Conservation (phyloP, 2,329 filamentous ascomycete genomes). For the Botrytis fragariae region DNA sequence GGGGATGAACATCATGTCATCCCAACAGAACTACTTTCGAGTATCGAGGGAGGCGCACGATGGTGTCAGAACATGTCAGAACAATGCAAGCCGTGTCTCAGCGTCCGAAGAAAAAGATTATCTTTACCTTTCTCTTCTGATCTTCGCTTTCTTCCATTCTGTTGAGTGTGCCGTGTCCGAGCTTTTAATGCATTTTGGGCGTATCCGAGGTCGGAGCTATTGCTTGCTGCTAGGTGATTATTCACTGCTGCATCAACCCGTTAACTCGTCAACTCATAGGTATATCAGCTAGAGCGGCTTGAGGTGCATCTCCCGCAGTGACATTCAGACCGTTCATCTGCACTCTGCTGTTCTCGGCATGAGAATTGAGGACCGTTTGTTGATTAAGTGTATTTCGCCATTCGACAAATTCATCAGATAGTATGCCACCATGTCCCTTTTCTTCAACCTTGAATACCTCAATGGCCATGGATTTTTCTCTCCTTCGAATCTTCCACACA, state of each 20-base stretch:
- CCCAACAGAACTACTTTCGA: conserved; percentile 7
- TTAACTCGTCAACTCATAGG: neutral
- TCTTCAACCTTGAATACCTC: conserved; percentile 74
- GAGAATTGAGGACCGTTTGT: neutral
- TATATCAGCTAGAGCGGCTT: neutral
- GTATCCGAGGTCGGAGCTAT: conserved; percentile 9
- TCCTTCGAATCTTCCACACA: conserved; percentile 76
- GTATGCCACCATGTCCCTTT: conserved; percentile 70
- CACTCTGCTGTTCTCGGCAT: neutral
- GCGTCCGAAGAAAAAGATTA: neutral
- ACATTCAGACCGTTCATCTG: neutral
- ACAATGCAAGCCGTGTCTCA: conserved; percentile 8
- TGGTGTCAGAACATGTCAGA: neutral
- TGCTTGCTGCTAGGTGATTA: conserved; percentile 4
- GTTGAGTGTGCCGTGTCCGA: neutral
- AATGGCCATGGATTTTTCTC: conserved; percentile 60
- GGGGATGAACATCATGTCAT: neutral
- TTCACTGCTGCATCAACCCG: neutral
- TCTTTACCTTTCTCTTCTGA: neutral
- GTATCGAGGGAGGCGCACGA: neutral
- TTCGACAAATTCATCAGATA: conserved; percentile 73
- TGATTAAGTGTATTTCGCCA: conserved; percentile 52
- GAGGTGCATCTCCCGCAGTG: neutral
- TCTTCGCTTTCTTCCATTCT: neutral
- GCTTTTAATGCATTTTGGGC: neutral